Percentiles rank a stretch among this genome's conserved stretches.
phyloP scores from a whole-genome alignment of 805 yeast genomes.

The Kazachstania psychrophila region DNA sequence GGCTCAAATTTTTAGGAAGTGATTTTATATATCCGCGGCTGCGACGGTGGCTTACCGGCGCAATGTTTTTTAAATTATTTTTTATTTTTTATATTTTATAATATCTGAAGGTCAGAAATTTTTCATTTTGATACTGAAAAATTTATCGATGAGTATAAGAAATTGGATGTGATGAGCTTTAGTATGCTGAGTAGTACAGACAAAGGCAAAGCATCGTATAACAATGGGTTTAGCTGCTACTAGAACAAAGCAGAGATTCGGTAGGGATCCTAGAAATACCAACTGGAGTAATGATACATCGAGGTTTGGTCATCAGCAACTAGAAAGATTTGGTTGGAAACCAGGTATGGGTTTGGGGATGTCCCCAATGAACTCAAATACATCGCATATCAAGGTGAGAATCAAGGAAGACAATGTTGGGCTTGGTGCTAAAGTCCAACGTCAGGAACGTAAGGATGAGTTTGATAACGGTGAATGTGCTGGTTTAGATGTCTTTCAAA shows the following conservation, averaged over 20 bases:
- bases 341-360: conserved; percentile 87
- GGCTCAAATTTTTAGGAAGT: no score
- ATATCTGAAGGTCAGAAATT: no score
- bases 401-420: conserved; percentile 80
- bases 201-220: no score
- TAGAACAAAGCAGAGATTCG: conserved; percentile 74
- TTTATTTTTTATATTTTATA: no score
- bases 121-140: no score
- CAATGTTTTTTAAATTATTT: no score
- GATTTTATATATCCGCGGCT: no score
- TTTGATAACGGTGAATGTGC: conserved; percentile 77
- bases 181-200: no score
- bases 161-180: not conserved
- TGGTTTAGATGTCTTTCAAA: conserved; percentile 88
- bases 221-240: conserved; percentile 76
- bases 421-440: conserved; percentile 72
- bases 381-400: conserved; percentile 73
- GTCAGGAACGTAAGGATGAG: conserved; percentile 51
- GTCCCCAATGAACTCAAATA: conserved; percentile 38
- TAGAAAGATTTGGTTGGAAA: conserved; percentile 80
- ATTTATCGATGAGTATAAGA: not conserved
- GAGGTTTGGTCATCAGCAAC: conserved; percentile 81
- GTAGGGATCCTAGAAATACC: conserved; percentile 88
- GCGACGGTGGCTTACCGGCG: no score
- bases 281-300: conserved; percentile 82